phyloP scores from a whole-genome alignment of 176 grass and related monocot species.

The Avena sativa region DNA sequence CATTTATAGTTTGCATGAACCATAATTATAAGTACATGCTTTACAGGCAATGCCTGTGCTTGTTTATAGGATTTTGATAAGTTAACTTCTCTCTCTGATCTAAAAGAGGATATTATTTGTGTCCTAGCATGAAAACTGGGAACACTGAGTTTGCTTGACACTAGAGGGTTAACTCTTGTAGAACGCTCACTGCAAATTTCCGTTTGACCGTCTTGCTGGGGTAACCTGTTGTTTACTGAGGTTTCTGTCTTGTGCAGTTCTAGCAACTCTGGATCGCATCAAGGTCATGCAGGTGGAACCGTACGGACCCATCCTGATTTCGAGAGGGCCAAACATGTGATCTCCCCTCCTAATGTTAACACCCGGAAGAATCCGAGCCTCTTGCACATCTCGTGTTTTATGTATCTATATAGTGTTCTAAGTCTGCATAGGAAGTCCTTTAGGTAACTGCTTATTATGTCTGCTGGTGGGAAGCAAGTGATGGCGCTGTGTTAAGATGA shows the following conservation, averaged over 20 bases:
- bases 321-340: constrained; percentile 78
- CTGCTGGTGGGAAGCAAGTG: constrained; percentile 1
- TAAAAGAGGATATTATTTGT: no score
- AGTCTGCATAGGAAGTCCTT: constrained; percentile 22
- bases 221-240: constrained; percentile 1
- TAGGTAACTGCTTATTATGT: constrained; percentile 18
- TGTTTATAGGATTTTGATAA: not conserved
- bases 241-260: constrained; percentile 49
- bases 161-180: not conserved
- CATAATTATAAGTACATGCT: not conserved
- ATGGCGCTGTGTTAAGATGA: not conserved
- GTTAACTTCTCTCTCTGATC: not conserved
- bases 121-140: not conserved
- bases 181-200: not conserved
- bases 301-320: constrained; percentile 81
- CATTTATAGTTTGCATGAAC: constrained; percentile 21
- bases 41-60: not conserved
- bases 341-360: constrained; percentile 2
- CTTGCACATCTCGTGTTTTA: constrained; percentile 23
- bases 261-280: constrained; percentile 69
- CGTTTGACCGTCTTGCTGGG: not conserved
- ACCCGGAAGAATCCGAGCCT: not conserved
- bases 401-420: constrained; percentile 28
- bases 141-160: not conserved
- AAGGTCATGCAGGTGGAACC: constrained; percentile 62